phyloP scores from a whole-genome alignment of 805 yeast species.

The Zygosaccharomyces lentus region DNA sequence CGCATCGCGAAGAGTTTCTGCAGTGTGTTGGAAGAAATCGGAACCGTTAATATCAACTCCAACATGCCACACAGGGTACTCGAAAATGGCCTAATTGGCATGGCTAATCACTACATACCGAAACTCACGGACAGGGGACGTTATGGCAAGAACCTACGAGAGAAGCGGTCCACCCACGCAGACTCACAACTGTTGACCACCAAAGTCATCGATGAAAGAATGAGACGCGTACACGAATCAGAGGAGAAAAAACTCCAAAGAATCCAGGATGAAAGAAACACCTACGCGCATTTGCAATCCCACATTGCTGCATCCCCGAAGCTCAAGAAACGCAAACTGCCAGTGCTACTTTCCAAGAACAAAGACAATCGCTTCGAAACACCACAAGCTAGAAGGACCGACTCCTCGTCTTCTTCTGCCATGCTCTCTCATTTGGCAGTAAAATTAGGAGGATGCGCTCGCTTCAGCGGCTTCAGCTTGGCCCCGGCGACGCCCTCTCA shows the following conservation, averaged over 20 bases:
- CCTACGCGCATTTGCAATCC: constrained; percentile 29
- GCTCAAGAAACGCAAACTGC: constrained; percentile 27
- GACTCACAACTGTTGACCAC: constrained; percentile 8
- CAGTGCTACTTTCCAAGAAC: constrained; percentile 30
- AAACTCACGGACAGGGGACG: constrained; percentile 36
- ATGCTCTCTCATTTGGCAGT: constrained; percentile 30
- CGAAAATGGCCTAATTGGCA: constrained; percentile 27
- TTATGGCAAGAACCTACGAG: constrained; percentile 22
- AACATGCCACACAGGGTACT: constrained; percentile 31
- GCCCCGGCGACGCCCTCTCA: constrained; percentile 20
- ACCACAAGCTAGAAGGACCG: constrained; percentile 18
- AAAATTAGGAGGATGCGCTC: constrained; percentile 17
- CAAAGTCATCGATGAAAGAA: constrained; percentile 26
- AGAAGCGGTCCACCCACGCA: constrained; percentile 15
- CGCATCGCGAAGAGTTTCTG: constrained; percentile 34
- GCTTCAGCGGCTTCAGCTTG: constrained; percentile 11
- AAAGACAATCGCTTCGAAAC: constrained; percentile 28
- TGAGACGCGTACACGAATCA: constrained; percentile 26
- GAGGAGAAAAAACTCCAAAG: constrained; percentile 19
- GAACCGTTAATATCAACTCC: constrained; percentile 30
- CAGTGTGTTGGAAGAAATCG: constrained; percentile 26
- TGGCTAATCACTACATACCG: constrained; percentile 25
- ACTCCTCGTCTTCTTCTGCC: constrained; percentile 21
- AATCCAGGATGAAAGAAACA: constrained; percentile 20
- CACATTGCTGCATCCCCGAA: constrained; percentile 33